phyloP scores from a whole-genome alignment of 1,284 basidiomycete species.

The Tremellales sp. region DNA sequence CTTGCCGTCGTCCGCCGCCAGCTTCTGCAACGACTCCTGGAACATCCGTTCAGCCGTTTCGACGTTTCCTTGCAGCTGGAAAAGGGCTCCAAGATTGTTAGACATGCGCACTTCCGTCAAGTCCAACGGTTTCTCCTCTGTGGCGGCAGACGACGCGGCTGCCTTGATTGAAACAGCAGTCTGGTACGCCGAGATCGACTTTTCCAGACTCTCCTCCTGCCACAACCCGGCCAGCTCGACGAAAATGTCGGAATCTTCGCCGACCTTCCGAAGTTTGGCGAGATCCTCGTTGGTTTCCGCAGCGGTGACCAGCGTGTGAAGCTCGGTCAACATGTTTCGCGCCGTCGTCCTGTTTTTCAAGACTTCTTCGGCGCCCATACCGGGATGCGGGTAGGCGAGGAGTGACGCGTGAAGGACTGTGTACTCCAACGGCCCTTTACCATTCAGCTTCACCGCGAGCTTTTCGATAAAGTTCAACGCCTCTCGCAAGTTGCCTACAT shows the following conservation, averaged over 20 bases:
- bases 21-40: slow-evolving; percentile 47
- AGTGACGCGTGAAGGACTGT: slow-evolving; percentile 84
- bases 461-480: slow-evolving; percentile 73
- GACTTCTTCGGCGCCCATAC: slow-evolving; percentile 68
- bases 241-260: slow-evolving; percentile 76
- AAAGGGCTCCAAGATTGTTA: slow-evolving; percentile 77
- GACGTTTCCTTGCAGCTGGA: slow-evolving; percentile 64
- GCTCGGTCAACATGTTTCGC: slow-evolving; percentile 73
- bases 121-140: slow-evolving; percentile 20
- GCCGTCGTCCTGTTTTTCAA: slow-evolving; percentile 68
- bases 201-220: slow-evolving; percentile 73
- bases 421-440: slow-evolving; percentile 61
- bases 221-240: slow-evolving; percentile 81
- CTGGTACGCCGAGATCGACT: slow-evolving; percentile 65
- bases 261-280: slow-evolving; percentile 57
- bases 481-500: slow-evolving; percentile 57
- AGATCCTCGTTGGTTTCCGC: slow-evolving; percentile 40
- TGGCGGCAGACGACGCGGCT: slow-evolving; percentile 24
- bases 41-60: slow-evolving; percentile 53
- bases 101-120: slow-evolving; percentile 52
- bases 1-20: slow-evolving; percentile 52
- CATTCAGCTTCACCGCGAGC: slow-evolving; percentile 51
- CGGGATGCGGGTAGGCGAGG: slow-evolving; percentile 70
- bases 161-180: slow-evolving; percentile 64
- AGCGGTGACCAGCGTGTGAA: slow-evolving; percentile 61